Conservation (phyloP, 2,329 filamentous ascomycete genomes). For the Rosellinia necatrix region DNA sequence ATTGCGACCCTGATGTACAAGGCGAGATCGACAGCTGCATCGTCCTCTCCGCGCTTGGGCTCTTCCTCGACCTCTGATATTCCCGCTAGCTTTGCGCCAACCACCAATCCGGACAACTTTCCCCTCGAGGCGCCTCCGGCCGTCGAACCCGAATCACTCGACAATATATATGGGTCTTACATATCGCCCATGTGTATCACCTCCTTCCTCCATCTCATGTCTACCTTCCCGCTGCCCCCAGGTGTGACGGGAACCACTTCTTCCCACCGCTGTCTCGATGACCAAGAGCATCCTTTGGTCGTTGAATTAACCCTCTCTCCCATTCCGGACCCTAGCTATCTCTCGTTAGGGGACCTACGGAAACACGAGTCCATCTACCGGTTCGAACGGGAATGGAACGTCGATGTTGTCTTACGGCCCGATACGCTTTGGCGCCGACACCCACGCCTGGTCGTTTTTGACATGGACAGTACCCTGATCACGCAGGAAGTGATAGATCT, state of each 20-base stretch:
- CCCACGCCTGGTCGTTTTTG: conserved; percentile 89
- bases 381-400: conserved; percentile 88
- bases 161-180: conserved; percentile 69
- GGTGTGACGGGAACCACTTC: conserved; percentile 60
- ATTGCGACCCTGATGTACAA: conserved; percentile 70
- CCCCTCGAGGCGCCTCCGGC: conserved; percentile 62
- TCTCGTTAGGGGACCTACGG: conserved; percentile 70
- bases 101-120: conserved; percentile 61
- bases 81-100: conserved; percentile 62
- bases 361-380: conserved; percentile 81
- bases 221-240: conserved; percentile 60
- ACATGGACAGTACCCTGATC: conserved; percentile 98
- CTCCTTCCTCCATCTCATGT: conserved; percentile 69
- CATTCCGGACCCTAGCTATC: conserved; percentile 63
- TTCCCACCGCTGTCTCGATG: conserved; percentile 69
- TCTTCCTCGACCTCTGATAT: conserved; percentile 48
- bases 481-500: conserved; percentile 98
- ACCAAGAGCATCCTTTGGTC: conserved; percentile 61
- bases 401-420: conserved; percentile 78
- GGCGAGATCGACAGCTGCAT: conserved; percentile 39
- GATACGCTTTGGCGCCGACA: conserved; percentile 77
- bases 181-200: conserved; percentile 68
- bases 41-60: conserved; percentile 44
- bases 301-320: conserved; percentile 70
- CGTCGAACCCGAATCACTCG: conserved; percentile 61